Evolutionary conservation across 768 basidiomycete genomes (phyloP).

Genomic region (Leccinum broughii): DNA sequence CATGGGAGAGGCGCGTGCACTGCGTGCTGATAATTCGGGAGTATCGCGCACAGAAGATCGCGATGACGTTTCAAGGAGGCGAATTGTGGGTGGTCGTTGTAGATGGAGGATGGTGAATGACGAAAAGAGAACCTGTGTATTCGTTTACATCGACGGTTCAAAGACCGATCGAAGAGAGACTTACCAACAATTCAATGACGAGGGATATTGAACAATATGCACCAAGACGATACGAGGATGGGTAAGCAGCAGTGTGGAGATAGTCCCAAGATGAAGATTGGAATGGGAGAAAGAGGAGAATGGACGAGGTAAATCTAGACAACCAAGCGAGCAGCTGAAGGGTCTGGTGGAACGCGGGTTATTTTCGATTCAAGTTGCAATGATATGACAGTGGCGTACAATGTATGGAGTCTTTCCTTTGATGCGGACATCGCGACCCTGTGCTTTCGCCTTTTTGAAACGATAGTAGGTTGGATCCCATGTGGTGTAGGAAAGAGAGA

Average conservation of each 20-base stretch:
- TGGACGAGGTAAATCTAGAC: slow-evolving; percentile 51
- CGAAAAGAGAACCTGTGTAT: slow-evolving; percentile 50
- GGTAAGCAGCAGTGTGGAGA: slow-evolving; percentile 37
- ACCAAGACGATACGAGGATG: slow-evolving; percentile 37
- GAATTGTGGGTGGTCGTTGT: slow-evolving; percentile 69
- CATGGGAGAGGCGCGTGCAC: slow-evolving; percentile 30
- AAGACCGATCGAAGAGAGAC: slow-evolving; percentile 20
- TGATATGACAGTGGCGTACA: slow-evolving; percentile 40
- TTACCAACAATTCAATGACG: slow-evolving; percentile 56
- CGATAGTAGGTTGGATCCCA: slow-evolving; percentile 86
- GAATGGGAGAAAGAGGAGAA: slow-evolving; percentile 44
- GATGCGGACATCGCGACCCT: slow-evolving; percentile 71
- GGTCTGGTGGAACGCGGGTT: slow-evolving; percentile 39
- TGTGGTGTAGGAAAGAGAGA: slow-evolving; percentile 74
- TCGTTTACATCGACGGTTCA: slow-evolving; percentile 1
- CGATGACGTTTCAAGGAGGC: slow-evolving; percentile 60
- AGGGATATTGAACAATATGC: slow-evolving; percentile 51
- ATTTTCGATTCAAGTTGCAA: neutral
- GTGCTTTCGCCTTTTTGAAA: slow-evolving; percentile 56
- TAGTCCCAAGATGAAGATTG: slow-evolving; percentile 42
- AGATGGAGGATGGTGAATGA: slow-evolving; percentile 60
- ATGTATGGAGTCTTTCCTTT: slow-evolving; percentile 64
- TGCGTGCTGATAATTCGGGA: slow-evolving; percentile 32
- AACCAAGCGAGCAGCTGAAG: slow-evolving; percentile 64
- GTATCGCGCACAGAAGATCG: slow-evolving; percentile 42